Evolutionary conservation across 352 stramenopile species (phyloP).

Genomic region (Pythium oligandrum): DNA sequence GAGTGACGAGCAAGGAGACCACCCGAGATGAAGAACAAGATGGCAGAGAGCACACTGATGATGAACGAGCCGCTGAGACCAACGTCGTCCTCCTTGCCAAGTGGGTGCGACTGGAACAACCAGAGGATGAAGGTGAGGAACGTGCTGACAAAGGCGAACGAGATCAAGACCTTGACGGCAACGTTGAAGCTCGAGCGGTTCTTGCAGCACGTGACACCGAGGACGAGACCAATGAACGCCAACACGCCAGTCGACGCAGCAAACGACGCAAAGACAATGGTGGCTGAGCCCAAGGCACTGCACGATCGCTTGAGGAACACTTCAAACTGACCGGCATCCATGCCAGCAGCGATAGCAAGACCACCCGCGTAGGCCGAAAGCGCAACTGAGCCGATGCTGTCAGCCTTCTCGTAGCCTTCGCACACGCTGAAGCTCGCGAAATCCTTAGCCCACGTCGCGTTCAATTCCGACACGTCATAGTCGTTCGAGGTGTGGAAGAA

Average conservation of each 20-base stretch:
- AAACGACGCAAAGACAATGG: conserved; percentile 40
- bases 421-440: conserved; percentile 57
- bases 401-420: conserved; percentile 39
- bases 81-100: conserved; percentile 56
- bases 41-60: conserved; percentile 35
- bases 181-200: conserved; percentile 56
- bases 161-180: conserved; percentile 35
- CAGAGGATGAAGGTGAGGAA: conserved; percentile 58
- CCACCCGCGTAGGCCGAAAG: conserved; percentile 27
- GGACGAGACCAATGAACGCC: conserved; percentile 42
- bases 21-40: conserved; percentile 38
- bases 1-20: conserved; percentile 22
- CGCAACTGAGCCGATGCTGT: conserved; percentile 18
- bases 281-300: conserved; percentile 32
- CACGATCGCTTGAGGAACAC: conserved; percentile 63
- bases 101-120: conserved; percentile 44
- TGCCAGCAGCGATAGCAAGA: conserved; percentile 35
- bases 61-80: conserved; percentile 53
- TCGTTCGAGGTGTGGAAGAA: conserved; percentile 66
- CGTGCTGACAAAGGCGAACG: conserved; percentile 32
- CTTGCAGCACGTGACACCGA: conserved; percentile 71
- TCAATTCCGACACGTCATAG: conserved; percentile 32
- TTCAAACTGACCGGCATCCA: conserved; percentile 47
- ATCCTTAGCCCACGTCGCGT: conserved; percentile 33
- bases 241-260: conserved; percentile 34